These are phyloP conservation scores for Dendrobium officinale DNA, from an alignment of 106 monocot genomes.

Conservation along the genomic window DNA sequence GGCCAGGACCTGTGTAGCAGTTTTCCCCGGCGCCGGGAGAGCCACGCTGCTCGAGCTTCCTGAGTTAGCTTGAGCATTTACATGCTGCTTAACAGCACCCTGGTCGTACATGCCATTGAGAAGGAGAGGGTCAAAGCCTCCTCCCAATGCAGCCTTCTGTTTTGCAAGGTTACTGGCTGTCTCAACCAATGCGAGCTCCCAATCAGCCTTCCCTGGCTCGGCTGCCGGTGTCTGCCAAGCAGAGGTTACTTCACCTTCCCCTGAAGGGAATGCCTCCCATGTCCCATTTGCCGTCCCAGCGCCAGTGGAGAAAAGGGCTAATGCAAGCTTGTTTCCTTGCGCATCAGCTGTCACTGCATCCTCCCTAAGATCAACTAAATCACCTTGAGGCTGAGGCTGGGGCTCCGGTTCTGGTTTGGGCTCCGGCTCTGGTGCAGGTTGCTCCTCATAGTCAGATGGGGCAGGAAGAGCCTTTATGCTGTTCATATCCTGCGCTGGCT, in stretches of 20 bases:
- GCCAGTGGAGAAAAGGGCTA: slow-evolving; percentile 66
- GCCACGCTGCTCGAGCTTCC: slow-evolving; percentile 84
- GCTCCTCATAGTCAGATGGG: slow-evolving; percentile 16
- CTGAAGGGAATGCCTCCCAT: slow-evolving; percentile 60
- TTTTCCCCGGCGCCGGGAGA: slow-evolving; percentile 26
- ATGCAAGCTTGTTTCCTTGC: slow-evolving; percentile 58
- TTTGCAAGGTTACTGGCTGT: slow-evolving; percentile 71
- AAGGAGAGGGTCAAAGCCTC: slow-evolving; percentile 65
- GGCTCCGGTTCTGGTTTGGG: slow-evolving; percentile 6
- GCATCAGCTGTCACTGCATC: slow-evolving; percentile 43
- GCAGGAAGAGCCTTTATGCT: slow-evolving; percentile 79
- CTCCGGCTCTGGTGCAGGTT: slow-evolving; percentile 3
- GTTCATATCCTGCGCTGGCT: slow-evolving; percentile 42
- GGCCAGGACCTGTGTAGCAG: slow-evolving; percentile 38
- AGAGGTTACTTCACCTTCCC: slow-evolving; percentile 39
- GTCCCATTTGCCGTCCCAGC: slow-evolving; percentile 16
- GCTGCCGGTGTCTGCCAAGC: slow-evolving; percentile 92
- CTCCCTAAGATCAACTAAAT: slow-evolving; percentile 70
- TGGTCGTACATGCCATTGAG: slow-evolving; percentile 88
- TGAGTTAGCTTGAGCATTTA: slow-evolving; percentile 24
- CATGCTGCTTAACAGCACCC: slow-evolving; percentile 57
- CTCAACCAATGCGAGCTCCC: slow-evolving; percentile 83
- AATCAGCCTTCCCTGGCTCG: slow-evolving; percentile 64
- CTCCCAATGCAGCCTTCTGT: slow-evolving; percentile 65
- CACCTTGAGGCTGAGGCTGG: slow-evolving; percentile 13